A percentile compares a stretch with the other conserved stretches of the same genome.
These are phyloP conservation scores for Whalleya microplaca DNA, from an alignment of 2,329 filamentous ascomycete species.

Conservation along the genomic window DNA sequence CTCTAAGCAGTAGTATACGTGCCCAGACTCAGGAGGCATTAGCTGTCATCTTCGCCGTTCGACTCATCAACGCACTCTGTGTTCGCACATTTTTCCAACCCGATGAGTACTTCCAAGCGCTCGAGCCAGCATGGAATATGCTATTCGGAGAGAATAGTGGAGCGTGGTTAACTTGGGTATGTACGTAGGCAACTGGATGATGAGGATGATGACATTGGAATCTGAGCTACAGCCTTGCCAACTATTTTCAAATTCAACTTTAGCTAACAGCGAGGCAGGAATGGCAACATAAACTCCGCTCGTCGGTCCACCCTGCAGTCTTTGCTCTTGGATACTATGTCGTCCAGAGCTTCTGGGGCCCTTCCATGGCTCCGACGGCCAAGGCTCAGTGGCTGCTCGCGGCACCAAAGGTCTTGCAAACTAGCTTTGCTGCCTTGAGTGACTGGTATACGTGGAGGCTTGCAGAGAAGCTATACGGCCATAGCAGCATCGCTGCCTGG, in stretches of 20 bases:
- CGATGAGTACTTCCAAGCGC: constrained; percentile 94
- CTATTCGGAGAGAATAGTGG: constrained; percentile 78
- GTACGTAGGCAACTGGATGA: constrained; percentile 37
- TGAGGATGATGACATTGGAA: background rate
- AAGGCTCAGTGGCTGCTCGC: constrained; percentile 71
- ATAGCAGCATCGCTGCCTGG: constrained; percentile 64
- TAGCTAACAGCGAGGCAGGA: constrained; percentile 62
- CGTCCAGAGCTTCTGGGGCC: constrained; percentile 58
- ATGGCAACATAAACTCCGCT: constrained; percentile 87
- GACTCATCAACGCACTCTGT: constrained; percentile 77
- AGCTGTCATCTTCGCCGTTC: constrained; percentile 63
- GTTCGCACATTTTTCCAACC: constrained; percentile 95
- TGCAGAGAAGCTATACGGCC: constrained; percentile 73
- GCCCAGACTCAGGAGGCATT: constrained; percentile 42
- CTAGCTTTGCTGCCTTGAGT: constrained; percentile 72
- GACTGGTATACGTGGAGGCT: constrained; percentile 92
- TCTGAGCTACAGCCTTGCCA: background rate
- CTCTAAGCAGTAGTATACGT: constrained; percentile 25
- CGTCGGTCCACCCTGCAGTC: constrained; percentile 86
- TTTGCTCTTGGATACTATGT: constrained; percentile 77
- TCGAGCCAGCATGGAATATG: constrained; percentile 91
- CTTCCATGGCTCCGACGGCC: constrained; percentile 48
- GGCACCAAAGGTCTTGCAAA: constrained; percentile 77
- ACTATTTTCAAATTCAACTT: background rate
- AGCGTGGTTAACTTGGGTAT: constrained; percentile 94